Evolutionary conservation across 805 yeast species (phyloP).

Genomic region (Candida orba): DNA sequence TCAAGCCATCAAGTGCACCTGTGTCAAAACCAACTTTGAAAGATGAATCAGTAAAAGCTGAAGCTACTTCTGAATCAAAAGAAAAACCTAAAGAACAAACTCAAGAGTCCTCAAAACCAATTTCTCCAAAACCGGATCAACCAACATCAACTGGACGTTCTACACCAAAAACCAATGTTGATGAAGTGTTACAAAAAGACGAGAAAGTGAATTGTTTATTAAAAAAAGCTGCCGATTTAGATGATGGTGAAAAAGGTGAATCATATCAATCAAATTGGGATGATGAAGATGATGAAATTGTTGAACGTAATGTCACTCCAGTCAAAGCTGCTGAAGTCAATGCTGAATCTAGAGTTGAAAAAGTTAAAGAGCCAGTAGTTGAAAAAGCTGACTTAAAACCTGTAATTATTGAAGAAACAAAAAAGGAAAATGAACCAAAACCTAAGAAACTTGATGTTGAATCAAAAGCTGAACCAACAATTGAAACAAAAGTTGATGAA

Average conservation of each 20-base stretch:
- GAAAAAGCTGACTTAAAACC: background rate
- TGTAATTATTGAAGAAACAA: constrained; percentile 13
- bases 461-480: constrained; percentile 5
- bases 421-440: constrained; percentile 16
- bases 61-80: constrained; percentile 15
- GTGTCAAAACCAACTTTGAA: constrained; percentile 20
- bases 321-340: constrained; percentile 8
- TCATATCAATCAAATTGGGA: constrained; percentile 28
- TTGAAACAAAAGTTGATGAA: constrained; percentile 8
- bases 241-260: constrained; percentile 30
- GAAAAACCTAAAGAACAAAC: constrained; percentile 16
- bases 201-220: constrained; percentile 38
- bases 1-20: constrained; percentile 26
- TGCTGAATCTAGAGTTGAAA: constrained; percentile 4
- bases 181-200: constrained; percentile 40
- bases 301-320: constrained; percentile 9
- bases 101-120: constrained; percentile 18
- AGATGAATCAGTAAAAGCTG: constrained; percentile 17
- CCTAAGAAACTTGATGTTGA: constrained; percentile 17
- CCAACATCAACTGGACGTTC: constrained; percentile 17
- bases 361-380: constrained; percentile 1
- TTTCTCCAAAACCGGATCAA: constrained; percentile 7
- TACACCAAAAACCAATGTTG: constrained; percentile 36
- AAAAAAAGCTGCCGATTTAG: constrained; percentile 36
- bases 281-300: constrained; percentile 25